Evolutionary conservation across 2,329 filamentous ascomycete genomes (phyloP).

Genomic region (Colletotrichum scovillei): DNA sequence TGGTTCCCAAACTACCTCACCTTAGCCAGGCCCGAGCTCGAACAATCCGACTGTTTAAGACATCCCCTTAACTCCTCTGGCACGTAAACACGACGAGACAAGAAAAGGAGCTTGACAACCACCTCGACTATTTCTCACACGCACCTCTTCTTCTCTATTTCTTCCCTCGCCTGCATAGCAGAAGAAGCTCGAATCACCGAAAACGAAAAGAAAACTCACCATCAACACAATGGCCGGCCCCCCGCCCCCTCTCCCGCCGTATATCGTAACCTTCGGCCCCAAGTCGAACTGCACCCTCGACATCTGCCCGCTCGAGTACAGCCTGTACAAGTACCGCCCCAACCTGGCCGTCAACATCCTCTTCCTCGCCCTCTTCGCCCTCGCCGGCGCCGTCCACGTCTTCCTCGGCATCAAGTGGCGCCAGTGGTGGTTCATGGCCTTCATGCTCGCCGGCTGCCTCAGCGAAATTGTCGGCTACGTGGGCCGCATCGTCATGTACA

Average conservation of each 20-base stretch:
- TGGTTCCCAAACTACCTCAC: not conserved
- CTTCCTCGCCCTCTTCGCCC: constrained; percentile 56
- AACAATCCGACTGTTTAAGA: not conserved
- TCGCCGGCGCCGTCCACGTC: constrained; percentile 59
- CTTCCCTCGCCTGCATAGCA: not conserved
- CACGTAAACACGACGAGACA: not conserved
- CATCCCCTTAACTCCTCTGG: not conserved
- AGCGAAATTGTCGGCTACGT: constrained; percentile 72
- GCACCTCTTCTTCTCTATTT: not conserved
- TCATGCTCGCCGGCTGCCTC: constrained; percentile 67
- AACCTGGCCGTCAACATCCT: constrained; percentile 53
- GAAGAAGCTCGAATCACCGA: not conserved
- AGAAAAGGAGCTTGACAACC: not conserved
- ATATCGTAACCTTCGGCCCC: constrained; percentile 54
- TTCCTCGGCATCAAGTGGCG: constrained; percentile 59
- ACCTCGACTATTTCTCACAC: not conserved
- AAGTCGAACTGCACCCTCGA: constrained; percentile 61
- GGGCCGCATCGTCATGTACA: constrained; percentile 67
- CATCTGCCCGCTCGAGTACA: constrained; percentile 56
- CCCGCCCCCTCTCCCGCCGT: constrained; percentile 21
- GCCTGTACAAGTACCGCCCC: constrained; percentile 60
- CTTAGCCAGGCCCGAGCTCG: not conserved
- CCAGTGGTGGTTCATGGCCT: constrained; percentile 59
- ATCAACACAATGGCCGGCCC: constrained; percentile 38
- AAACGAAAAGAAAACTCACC: not conserved